Evolutionary conservation across 768 basidiomycete species (phyloP).

Genomic region (Coprinopsis cinerea): DNA sequence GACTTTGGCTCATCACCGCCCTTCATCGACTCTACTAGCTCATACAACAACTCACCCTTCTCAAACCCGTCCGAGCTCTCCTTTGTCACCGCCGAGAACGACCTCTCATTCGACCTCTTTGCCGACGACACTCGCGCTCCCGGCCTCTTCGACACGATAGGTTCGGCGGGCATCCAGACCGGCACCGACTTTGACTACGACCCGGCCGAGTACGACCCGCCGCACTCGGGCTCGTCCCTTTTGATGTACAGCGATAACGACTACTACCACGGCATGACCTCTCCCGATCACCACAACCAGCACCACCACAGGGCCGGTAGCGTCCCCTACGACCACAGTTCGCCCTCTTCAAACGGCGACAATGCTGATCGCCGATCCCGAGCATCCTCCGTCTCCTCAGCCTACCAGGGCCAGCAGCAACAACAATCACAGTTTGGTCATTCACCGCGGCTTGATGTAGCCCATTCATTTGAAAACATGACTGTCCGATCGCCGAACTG

Average conservation of each 20-base stretch:
- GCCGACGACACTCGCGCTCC: slow-evolving; percentile 34
- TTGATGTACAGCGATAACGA: slow-evolving; percentile 56
- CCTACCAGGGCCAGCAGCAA: slow-evolving; percentile 26
- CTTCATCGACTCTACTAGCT: slow-evolving; percentile 16
- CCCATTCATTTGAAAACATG: slow-evolving; percentile 55
- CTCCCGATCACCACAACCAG: slow-evolving; percentile 12
- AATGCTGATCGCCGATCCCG: slow-evolving; percentile 46
- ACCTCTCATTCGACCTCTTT: slow-evolving; percentile 41
- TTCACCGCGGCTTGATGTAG: slow-evolving; percentile 54
- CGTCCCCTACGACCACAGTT: slow-evolving; percentile 53
- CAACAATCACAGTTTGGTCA: slow-evolving; percentile 31
- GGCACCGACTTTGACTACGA: slow-evolving; percentile 51
- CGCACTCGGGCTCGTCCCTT: slow-evolving; percentile 37
- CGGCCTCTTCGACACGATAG: slow-evolving; percentile 17
- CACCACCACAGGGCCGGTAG: slow-evolving; percentile 21
- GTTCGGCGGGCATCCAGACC: neutral
- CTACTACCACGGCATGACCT: slow-evolving; percentile 19
- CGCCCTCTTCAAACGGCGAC: slow-evolving; percentile 53
- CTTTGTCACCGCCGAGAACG: slow-evolving; percentile 42
- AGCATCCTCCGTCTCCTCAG: slow-evolving; percentile 64
- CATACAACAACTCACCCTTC: slow-evolving; percentile 48
- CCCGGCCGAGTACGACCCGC: slow-evolving; percentile 66
- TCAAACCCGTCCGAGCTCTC: slow-evolving; percentile 64
- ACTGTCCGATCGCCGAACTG: slow-evolving; percentile 63
- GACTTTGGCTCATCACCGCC: slow-evolving; percentile 17